These are phyloP conservation scores for Botrytis fabae DNA, from an alignment of 2,329 filamentous ascomycete genomes.

Conservation along the genomic window DNA sequence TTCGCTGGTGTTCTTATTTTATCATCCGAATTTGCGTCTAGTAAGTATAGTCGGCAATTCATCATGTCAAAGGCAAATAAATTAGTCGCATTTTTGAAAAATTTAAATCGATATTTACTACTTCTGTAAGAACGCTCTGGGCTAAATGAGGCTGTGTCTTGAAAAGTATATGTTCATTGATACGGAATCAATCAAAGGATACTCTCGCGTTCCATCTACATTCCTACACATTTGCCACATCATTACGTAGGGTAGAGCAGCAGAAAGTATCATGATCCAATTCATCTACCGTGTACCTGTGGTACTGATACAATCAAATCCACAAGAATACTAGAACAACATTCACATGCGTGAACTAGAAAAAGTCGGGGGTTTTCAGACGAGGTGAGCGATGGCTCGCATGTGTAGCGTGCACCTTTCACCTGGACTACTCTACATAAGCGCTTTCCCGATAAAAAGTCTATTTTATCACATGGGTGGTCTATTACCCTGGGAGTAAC, in stretches of 20 bases:
- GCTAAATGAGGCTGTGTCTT: background rate
- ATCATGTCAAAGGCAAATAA: background rate
- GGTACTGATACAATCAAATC: background rate
- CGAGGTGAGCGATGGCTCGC: background rate
- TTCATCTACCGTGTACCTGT: background rate
- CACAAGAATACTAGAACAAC: no score
- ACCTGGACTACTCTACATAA: background rate
- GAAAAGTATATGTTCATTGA: background rate
- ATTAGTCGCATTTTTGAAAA: background rate
- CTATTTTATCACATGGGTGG: background rate
- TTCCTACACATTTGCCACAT: background rate
- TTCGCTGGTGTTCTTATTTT: background rate
- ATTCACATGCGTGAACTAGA: background rate
- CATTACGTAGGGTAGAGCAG: background rate
- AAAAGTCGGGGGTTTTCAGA: background rate
- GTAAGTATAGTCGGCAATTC: background rate
- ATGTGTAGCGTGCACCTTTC: background rate
- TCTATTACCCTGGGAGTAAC: background rate
- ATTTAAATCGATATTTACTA: background rate
- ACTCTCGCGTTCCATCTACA: no score
- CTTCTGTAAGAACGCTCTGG: background rate
- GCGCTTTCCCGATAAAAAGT: background rate
- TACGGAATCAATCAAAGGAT: background rate
- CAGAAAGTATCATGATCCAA: background rate
- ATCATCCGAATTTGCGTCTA: background rate